Base-by-base conservation (phyloP, 805 yeast species). In the Pichia cabralensis region DNA sequence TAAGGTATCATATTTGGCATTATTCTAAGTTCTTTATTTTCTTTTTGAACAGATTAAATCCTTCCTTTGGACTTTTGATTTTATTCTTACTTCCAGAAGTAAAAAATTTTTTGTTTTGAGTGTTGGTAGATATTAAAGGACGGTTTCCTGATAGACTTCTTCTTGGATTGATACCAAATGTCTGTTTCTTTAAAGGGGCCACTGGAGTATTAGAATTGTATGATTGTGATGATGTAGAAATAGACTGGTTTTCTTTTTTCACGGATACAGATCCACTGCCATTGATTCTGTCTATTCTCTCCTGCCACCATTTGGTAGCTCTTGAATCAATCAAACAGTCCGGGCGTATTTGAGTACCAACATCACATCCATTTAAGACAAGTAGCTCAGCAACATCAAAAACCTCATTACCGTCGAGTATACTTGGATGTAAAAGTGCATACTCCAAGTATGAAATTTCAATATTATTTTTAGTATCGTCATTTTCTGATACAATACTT, bases 341-440 rank as follows among this genome's bases (percentile, higher is more conserved):
- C 5, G 16, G 12, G 15, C 34, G 15, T 8, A 62, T 50, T 11
- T 42, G 46, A 2, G 49, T 49, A 7, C 72, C 74, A 8, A 69
- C 58, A 9, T 62, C 58, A 22, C 71, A 61, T 8, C 81, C 82
- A 50, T 76, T 78, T 30, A 74, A 55, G 1, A 74, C 40, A 10
- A 80, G 49, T 11, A 76, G 58, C 46, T 80, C 85, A 0, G 82
- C 63, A 14, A 66, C 50, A 50, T 53, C 76, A 52, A 49, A 76
- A 40, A 65, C 60, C 40, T 55, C 32, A 14, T 26, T 28, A 8
- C 39, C 44, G 10, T 43, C 38, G 13, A 39, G 33, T 1, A 30
- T 26, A 5, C 46, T 35, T 1, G 54, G 53, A 69, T 33, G 74
- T 3, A 27, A 55, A 28, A 80, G 52, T 1, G 85, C 70, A 46